Conservation (phyloP, 768 basidiomycete species). For the Tricholoma sp. region DNA sequence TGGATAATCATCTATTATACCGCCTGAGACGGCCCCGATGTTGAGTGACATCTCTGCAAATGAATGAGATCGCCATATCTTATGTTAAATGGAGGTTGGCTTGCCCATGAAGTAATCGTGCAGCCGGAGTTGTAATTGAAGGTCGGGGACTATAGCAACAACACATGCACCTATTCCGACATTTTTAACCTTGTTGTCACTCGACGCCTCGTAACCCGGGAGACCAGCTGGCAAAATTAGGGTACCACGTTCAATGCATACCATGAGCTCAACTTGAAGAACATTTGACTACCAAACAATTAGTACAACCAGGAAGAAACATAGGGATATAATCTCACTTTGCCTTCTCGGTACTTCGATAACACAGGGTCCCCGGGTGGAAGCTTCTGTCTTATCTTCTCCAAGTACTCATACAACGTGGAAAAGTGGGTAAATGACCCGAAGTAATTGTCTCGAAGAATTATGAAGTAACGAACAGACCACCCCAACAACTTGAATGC, state of each 20-base stretch:
- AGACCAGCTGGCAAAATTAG: constrained; percentile 64
- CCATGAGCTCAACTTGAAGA: constrained; percentile 65
- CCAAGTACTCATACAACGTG: constrained; percentile 80
- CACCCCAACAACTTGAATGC: constrained; percentile 77
- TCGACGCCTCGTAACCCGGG: constrained; percentile 49
- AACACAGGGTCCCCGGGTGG: constrained; percentile 78
- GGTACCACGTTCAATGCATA: constrained; percentile 47
- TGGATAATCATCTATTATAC: constrained; percentile 41
- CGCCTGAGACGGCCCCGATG: constrained; percentile 51
- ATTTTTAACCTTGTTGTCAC: constrained; percentile 21
- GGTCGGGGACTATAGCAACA: constrained; percentile 52
- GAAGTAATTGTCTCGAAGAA: constrained; percentile 89
- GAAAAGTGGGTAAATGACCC: constrained; percentile 92
- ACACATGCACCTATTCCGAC: constrained; percentile 49
- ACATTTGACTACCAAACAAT: constrained; percentile 60
- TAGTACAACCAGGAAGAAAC: not conserved
- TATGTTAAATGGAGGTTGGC: constrained; percentile 1
- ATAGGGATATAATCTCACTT: constrained; percentile 39
- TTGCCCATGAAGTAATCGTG: constrained; percentile 89
- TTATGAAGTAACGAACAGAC: constrained; percentile 86
- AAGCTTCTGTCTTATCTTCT: constrained; percentile 51
- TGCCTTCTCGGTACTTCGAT: constrained; percentile 73
- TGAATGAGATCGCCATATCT: not conserved
- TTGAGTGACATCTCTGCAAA: constrained; percentile 74
- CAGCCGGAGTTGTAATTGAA: constrained; percentile 72